phyloP scores from a whole-genome alignment of 192 early-diverging fungal species.

The Kickxella alabastrina region DNA sequence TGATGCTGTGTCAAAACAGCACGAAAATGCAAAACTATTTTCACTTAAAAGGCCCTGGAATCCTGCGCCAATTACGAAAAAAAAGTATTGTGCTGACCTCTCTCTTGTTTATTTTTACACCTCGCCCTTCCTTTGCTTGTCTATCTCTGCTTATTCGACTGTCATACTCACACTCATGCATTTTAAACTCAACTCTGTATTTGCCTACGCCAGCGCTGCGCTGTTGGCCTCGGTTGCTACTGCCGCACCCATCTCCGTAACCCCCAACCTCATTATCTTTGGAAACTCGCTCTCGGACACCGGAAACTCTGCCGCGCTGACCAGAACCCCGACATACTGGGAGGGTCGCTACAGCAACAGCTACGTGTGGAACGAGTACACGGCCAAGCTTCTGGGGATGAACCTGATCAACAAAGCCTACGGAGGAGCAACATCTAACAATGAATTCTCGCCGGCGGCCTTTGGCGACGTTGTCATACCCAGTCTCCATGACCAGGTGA shows the following conservation, averaged over 20 bases:
- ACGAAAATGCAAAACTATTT: no score
- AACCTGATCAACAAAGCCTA: conserved; percentile 31
- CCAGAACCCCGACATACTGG: conserved; percentile 15
- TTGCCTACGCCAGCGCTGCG: conserved; percentile 15
- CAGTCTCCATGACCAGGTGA: conserved; percentile 45
- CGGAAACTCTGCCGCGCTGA: conserved; percentile 19
- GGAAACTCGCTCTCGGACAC: conserved; percentile 44
- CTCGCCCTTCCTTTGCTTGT: no score
- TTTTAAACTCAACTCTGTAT: conserved; percentile 9
- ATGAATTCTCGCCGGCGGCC: conserved; percentile 30
- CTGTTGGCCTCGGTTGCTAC: conserved; percentile 13
- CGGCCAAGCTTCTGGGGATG: conserved; percentile 36
- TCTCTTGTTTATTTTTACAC: background rate
- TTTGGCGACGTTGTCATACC: conserved; percentile 26
- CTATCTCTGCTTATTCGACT: no score
- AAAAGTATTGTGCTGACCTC: no score
- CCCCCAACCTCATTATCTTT: conserved; percentile 41
- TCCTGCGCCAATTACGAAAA: no score
- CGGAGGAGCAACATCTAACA: conserved; percentile 44
- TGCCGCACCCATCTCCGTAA: conserved; percentile 23
- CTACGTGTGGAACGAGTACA: conserved; percentile 49
- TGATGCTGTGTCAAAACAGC: no score
- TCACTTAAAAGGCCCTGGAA: no score
- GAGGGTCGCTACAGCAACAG: conserved; percentile 39
- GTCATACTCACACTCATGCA: no score